Evolutionary conservation across 257 asterid species (phyloP).

Genomic region (Ehretia macrophylla): DNA sequence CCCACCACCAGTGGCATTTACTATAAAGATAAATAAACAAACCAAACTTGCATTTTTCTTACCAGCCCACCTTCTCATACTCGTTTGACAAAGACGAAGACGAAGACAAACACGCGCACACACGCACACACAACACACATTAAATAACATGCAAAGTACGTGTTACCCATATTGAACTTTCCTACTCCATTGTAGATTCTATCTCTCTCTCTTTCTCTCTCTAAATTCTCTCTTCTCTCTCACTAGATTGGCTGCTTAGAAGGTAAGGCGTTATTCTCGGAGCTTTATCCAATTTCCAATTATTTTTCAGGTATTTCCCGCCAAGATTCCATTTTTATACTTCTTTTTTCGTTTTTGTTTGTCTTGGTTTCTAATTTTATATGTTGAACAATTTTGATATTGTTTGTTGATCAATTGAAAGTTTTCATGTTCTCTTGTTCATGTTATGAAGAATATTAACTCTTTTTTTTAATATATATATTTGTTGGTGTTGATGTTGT

Average conservation of each 20-base stretch:
- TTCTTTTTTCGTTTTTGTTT: not conserved
- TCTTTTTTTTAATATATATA: no score
- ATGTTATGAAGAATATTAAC: not conserved
- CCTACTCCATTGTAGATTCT: not conserved
- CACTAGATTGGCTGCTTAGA: not conserved
- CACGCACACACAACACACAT: no score
- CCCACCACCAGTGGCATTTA: no score
- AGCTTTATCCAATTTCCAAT: slow-evolving; percentile 16
- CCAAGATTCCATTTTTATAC: slow-evolving; percentile 12
- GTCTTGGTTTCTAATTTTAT: not conserved
- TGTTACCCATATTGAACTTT: not conserved
- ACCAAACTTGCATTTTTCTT: no score
- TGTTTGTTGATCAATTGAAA: no score
- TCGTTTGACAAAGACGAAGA: no score
- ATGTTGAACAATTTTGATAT: not conserved
- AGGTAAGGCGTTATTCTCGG: slow-evolving; percentile 25
- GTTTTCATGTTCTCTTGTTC: not conserved
- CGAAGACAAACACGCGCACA: no score
- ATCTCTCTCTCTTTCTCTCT: not conserved
- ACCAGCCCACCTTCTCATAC: no score
- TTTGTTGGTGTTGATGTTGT: not conserved
- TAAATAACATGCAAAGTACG: not conserved
- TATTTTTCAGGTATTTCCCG: slow-evolving; percentile 29
- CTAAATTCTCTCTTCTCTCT: no score
- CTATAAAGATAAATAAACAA: no score